These are phyloP conservation scores for Cunninghamia lanceolata DNA, from an alignment of 75 land plant genomes.

Conservation along the genomic window DNA sequence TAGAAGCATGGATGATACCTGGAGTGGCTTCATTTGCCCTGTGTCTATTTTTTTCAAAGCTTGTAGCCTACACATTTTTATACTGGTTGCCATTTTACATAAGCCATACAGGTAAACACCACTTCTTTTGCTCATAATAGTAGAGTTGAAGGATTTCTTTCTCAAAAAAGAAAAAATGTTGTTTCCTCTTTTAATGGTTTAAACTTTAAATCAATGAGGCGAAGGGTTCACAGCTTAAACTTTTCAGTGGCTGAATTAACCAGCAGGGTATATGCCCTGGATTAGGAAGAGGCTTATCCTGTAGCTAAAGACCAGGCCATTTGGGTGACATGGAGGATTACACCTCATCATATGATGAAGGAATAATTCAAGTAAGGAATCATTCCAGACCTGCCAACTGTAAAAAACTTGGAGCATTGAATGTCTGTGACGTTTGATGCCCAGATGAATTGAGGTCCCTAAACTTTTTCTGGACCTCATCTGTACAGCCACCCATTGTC, in stretches of 20 bases:
- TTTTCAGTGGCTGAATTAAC: neutral
- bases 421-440: neutral
- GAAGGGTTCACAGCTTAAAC: neutral
- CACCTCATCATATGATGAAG: neutral
- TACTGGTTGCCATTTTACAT: conserved; percentile 58
- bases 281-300: neutral
- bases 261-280: neutral
- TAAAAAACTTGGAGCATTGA: neutral
- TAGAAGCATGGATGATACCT: conserved; percentile 54
- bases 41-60: conserved; percentile 52
- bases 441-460: neutral
- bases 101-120: conserved; percentile 32
- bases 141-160: neutral
- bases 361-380: neutral
- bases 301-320: neutral
- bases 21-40: conserved; percentile 56
- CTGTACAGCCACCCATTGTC: neutral
- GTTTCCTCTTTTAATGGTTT: too few relatives aligned
- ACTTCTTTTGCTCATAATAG: neutral
- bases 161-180: too few relatives aligned
- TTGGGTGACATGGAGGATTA: neutral
- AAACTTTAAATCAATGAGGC: too few relatives aligned
- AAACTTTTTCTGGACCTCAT: neutral
- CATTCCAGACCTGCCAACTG: neutral
- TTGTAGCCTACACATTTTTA: conserved; percentile 61